phyloP scores from a whole-genome alignment of 1,139 yeast species.

The Barnettozyma hawaiiensis region DNA sequence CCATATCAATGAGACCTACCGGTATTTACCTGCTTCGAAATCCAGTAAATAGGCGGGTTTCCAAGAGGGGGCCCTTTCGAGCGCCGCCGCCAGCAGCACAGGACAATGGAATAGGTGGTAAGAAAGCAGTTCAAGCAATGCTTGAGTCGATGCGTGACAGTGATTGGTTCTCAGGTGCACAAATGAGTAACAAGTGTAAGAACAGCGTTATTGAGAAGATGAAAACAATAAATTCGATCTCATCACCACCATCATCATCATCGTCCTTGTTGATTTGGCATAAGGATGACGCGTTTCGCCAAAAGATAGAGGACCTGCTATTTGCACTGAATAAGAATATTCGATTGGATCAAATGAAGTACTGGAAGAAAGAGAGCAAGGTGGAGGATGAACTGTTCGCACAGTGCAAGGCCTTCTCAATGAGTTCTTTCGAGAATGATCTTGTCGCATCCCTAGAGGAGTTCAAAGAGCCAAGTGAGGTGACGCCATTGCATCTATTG shows the following conservation, averaged over 20 bases:
- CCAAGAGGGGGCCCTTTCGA: not conserved
- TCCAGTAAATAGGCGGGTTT: not conserved
- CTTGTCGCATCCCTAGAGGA: not conserved
- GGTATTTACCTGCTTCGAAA: not conserved
- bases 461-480: not conserved
- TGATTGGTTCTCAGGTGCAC: not conserved
- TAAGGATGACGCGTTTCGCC: not conserved
- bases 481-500: constrained; percentile 5
- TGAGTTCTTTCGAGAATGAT: constrained; percentile 6
- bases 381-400: not conserved
- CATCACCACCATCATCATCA: not conserved
- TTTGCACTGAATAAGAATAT: not conserved
- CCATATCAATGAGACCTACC: not conserved
- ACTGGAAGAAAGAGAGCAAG: not conserved
- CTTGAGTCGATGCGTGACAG: constrained; percentile 1
- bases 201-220: not conserved
- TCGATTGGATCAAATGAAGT: not conserved
- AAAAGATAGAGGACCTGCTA: not conserved
- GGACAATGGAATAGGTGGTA: not conserved
- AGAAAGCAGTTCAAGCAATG: not conserved
- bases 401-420: not conserved
- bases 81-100: not conserved
- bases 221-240: not conserved
- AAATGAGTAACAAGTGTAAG: not conserved
- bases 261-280: not conserved